Evolutionary conservation across 2,329 filamentous ascomycete species (phyloP).

Genomic region (Fusarium algeriense): DNA sequence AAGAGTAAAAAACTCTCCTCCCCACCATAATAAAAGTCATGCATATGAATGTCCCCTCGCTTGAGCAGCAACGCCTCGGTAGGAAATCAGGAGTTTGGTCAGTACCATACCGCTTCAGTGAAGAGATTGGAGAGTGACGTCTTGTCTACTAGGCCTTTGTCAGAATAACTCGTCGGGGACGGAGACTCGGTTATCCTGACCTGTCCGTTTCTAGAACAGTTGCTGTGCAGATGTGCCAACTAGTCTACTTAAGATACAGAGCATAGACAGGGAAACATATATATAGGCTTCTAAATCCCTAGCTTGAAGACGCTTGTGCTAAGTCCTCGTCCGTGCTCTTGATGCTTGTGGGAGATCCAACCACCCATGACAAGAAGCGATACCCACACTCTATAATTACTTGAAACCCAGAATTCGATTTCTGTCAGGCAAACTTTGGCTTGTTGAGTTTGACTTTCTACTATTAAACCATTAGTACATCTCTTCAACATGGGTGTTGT

Average conservation of each 20-base stretch:
- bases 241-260: background rate
- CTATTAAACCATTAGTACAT: background rate
- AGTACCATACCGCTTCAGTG: conserved; percentile 2
- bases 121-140: conserved; percentile 35
- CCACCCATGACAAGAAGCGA: background rate
- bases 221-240: conserved; percentile 6
- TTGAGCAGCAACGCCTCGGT: conserved; percentile 30
- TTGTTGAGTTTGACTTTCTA: background rate
- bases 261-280: background rate
- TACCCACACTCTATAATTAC: conserved; percentile 3
- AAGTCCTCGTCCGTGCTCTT: background rate
- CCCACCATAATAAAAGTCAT: conserved; percentile 17
- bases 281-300: conserved; percentile 8
- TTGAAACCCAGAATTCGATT: background rate
- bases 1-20: conserved; percentile 6
- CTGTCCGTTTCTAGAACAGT: conserved; percentile 15
- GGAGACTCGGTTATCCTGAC: conserved; percentile 28
- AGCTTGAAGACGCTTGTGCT: background rate
- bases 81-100: background rate
- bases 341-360: background rate
- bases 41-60: conserved; percentile 3
- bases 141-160: background rate
- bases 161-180: background rate
- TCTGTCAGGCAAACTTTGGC: background rate
- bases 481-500: conserved; percentile 61